Conservation (phyloP, 148 eudicot genomes). For the Arbutus unedo region DNA sequence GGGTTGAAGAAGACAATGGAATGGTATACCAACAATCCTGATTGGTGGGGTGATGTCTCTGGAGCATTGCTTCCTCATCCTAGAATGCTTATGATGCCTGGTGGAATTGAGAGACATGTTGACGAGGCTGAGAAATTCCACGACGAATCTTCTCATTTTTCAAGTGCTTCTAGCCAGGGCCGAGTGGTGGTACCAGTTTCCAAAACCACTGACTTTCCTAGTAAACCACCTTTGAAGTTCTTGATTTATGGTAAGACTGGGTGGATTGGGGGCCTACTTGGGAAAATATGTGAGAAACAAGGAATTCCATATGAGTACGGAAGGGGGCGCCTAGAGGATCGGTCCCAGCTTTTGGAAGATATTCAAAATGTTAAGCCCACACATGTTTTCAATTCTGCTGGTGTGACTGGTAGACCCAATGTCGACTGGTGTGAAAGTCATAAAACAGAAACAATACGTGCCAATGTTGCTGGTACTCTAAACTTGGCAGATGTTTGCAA, state of each 20-base stretch:
- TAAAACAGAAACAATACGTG: conserved; percentile 61
- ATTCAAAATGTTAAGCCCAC: conserved; percentile 48
- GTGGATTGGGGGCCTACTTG: conserved; percentile 64
- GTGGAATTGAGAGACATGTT: conserved; percentile 35
- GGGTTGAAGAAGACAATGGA: conserved; percentile 64
- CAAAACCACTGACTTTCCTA: conserved; percentile 27
- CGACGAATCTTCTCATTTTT: conserved; percentile 16
- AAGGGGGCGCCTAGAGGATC: conserved; percentile 55
- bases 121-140: conserved; percentile 32
- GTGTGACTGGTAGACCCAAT: conserved; percentile 69
- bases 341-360: conserved; percentile 41
- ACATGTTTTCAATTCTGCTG: conserved; percentile 70
- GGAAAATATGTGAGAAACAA: conserved; percentile 54
- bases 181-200: conserved; percentile 30
- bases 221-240: conserved; percentile 39
- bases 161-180: conserved; percentile 20
- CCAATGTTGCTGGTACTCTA: conserved; percentile 60
- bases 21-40: conserved; percentile 54
- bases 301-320: conserved; percentile 53
- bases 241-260: conserved; percentile 62
- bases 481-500: conserved; percentile 60
- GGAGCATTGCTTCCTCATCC: conserved; percentile 56
- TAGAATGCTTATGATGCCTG: conserved; percentile 53
- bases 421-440: conserved; percentile 75
- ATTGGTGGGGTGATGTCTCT: conserved; percentile 70